Percentiles rank a stretch among this genome's conserved stretches.
phyloP scores from a whole-genome alignment of 345 rosid species.

The Mercurialis annua region DNA sequence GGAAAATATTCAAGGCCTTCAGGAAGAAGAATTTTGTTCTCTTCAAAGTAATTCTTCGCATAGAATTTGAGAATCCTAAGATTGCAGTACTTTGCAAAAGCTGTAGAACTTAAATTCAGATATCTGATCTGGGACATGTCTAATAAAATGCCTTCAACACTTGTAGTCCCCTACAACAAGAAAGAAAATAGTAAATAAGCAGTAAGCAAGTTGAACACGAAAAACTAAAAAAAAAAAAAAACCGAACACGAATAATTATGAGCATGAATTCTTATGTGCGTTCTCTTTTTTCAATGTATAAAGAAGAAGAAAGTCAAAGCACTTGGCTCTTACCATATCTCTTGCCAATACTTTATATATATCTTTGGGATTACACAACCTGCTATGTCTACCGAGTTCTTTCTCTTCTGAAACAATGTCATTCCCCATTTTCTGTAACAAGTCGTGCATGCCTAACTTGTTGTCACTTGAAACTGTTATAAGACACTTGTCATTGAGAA shows the following conservation, averaged over 20 bases:
- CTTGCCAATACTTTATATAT: not conserved
- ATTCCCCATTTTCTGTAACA: not conserved
- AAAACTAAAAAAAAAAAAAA: too few species aligned
- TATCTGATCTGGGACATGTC: not conserved
- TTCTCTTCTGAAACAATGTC: not conserved
- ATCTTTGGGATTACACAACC: not conserved
- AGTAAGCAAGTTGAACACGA: not conserved
- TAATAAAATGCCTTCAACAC: not conserved
- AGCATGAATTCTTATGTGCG: too few species aligned
- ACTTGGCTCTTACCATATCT: not conserved
- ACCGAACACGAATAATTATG: too few species aligned
- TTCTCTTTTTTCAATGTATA: too few species aligned
- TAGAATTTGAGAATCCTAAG: not conserved
- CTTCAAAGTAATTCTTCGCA: not conserved
- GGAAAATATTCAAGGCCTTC: slow-evolving; percentile 7
- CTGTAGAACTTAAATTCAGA: not conserved
- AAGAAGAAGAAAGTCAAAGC: too few species aligned
- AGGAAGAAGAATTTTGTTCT: not conserved
- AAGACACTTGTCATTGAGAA: not conserved
- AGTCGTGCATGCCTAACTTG: slow-evolving; percentile 5
- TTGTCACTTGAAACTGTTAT: not conserved
- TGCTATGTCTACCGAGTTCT: not conserved
- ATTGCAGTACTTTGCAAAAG: not conserved
- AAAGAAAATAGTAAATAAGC: not conserved
- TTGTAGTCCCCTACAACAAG: not conserved